These are phyloP conservation scores for Debaryomyces castellii DNA, from an alignment of 805 yeast genomes.

Conservation along the genomic window DNA sequence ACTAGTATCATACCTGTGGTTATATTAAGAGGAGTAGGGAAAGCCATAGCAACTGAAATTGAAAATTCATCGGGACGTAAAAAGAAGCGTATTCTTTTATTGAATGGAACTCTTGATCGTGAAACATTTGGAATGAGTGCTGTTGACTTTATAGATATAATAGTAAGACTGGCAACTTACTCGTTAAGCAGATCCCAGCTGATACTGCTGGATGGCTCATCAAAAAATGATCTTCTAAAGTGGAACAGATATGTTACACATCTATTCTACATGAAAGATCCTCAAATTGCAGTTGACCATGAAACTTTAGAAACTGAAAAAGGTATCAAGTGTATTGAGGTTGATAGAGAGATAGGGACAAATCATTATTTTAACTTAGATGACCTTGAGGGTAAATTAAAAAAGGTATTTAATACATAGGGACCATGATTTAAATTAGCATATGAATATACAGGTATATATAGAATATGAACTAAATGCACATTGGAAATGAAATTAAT, in stretches of 20 bases:
- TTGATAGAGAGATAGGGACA: slow-evolving; percentile 23
- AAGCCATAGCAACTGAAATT: slow-evolving; percentile 44
- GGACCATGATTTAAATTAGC: background rate
- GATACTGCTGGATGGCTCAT: slow-evolving; percentile 10
- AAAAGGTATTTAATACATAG: slow-evolving; percentile 3
- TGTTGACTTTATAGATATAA: slow-evolving; percentile 52
- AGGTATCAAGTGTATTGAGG: slow-evolving; percentile 50
- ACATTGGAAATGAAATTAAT: slow-evolving; percentile 36
- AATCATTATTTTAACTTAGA: slow-evolving; percentile 38
- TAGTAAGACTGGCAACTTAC: slow-evolving; percentile 56
- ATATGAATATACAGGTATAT: background rate
- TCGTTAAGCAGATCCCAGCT: slow-evolving; percentile 31
- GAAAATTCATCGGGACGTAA: slow-evolving; percentile 5
- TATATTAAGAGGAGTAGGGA: slow-evolving; percentile 70
- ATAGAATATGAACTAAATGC: background rate
- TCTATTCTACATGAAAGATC: slow-evolving; percentile 51
- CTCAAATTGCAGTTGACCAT: slow-evolving; percentile 53
- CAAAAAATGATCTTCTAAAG: slow-evolving; percentile 8
- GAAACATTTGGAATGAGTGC: slow-evolving; percentile 75
- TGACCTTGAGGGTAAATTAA: slow-evolving; percentile 35
- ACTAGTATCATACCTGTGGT: slow-evolving; percentile 83
- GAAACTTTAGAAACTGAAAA: slow-evolving; percentile 28
- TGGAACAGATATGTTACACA: slow-evolving; percentile 62
- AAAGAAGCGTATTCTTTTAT: slow-evolving; percentile 55
- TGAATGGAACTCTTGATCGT: slow-evolving; percentile 76